Evolutionary conservation across 1,284 basidiomycete genomes (phyloP).

Genomic region (Fistulina hepatica): DNA sequence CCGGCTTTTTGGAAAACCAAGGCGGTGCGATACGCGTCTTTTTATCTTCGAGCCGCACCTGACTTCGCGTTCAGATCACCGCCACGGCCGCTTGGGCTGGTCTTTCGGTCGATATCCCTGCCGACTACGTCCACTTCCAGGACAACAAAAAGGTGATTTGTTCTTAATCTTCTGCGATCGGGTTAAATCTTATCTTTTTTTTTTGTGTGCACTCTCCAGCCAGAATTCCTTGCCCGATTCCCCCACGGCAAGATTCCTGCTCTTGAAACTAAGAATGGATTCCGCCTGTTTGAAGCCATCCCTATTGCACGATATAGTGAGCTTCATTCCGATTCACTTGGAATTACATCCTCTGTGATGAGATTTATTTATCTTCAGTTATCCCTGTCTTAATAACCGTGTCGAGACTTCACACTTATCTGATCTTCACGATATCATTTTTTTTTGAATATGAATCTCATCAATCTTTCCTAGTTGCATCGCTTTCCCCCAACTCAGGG

Average conservation of each 20-base stretch:
- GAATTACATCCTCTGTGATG: conserved; percentile 21
- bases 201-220: too few relatives aligned
- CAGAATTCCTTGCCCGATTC: conserved; percentile 75
- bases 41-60: conserved; percentile 1
- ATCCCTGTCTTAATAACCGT: conserved; percentile 55
- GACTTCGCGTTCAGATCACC: conserved; percentile 39
- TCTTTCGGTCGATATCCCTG: conserved; percentile 51
- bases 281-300: conserved; percentile 67
- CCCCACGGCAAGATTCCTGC: conserved; percentile 80
- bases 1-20: conserved; percentile 33
- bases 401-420: conserved; percentile 44
- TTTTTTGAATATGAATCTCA: conserved; percentile 1
- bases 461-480: conserved; percentile 44
- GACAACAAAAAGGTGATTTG: conserved; percentile 72
- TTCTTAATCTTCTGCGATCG: too few relatives aligned
- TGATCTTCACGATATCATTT: not conserved
- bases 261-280: conserved; percentile 69
- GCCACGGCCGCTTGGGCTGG: conserved; percentile 66
- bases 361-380: conserved; percentile 37
- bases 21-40: conserved; percentile 34
- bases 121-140: conserved; percentile 51
- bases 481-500: conserved; percentile 32
- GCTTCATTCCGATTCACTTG: conserved; percentile 29
- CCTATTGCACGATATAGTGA: conserved; percentile 86
- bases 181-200: too few relatives aligned